Conservation (phyloP, 225 moss, liverwort and hornwort genomes). For the Climacium dendroides region DNA sequence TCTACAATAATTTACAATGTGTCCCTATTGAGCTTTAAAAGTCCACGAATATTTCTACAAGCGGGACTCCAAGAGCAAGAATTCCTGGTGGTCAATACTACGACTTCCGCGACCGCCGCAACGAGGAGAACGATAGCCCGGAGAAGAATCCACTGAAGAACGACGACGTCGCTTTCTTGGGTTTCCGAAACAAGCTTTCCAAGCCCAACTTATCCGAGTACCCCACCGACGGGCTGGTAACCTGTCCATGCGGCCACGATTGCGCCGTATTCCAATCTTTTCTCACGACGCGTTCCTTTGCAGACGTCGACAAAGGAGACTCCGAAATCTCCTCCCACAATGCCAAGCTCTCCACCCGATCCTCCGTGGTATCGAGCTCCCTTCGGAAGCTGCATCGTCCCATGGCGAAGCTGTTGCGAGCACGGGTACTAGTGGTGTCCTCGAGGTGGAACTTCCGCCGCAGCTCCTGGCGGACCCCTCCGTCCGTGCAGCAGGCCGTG, state of each 20-base stretch:
- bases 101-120: not conserved
- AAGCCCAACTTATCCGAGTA: not conserved
- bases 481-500: constrained; percentile 23
- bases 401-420: constrained; percentile 1
- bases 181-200: constrained; percentile 8
- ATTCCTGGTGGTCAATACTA: not conserved
- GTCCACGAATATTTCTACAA: not conserved
- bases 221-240: not conserved
- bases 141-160: constrained; percentile 11
- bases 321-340: constrained; percentile 19
- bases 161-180: not conserved
- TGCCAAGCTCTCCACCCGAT: constrained; percentile 19
- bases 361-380: constrained; percentile 10
- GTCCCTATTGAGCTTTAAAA: not conserved
- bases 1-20: not conserved
- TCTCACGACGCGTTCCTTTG: not conserved
- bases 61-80: too few species aligned
- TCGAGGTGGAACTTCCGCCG: constrained; percentile 11
- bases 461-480: constrained; percentile 15
- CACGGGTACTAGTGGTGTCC: too few species aligned
- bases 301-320: not conserved
- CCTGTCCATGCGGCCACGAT: not conserved
- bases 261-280: not conserved
- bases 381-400: constrained; percentile 17
- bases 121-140: not conserved